Conservation (phyloP, 1,139 yeast species). For the Yamadazyma atlantica region DNA sequence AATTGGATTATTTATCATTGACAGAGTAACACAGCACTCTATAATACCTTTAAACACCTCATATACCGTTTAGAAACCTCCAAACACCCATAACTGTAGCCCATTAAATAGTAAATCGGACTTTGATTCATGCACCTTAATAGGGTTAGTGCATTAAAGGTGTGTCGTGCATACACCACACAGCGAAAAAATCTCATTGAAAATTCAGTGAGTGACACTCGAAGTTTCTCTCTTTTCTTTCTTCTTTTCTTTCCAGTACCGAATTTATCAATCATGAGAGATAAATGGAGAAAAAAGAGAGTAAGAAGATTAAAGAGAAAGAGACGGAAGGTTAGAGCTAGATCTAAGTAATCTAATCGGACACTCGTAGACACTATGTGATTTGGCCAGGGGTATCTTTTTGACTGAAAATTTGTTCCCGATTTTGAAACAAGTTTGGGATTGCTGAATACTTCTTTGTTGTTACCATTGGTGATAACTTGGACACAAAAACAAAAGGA, state of each 20-base stretch:
- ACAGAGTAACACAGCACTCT: no score
- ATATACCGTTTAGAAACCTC: not conserved
- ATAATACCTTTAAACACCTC: no score
- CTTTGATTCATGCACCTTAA: no score
- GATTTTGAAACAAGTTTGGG: not conserved
- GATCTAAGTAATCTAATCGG: constrained; percentile 85
- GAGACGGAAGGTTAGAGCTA: constrained; percentile 99
- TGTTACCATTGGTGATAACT: not conserved
- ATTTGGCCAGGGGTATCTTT: not conserved
- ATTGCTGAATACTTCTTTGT: not conserved
- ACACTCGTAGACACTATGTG: not conserved
- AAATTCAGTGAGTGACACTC: not conserved
- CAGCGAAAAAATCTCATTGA: constrained; percentile 4
- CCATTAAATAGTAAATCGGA: no score
- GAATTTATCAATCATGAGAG: constrained; percentile 59
- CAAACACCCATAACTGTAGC: no score
- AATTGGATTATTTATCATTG: no score
- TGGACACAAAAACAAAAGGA: not conserved
- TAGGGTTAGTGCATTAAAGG: not conserved
- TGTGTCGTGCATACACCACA: constrained; percentile 3
- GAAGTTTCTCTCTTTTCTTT: constrained; percentile 8
- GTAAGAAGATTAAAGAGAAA: constrained; percentile 99
- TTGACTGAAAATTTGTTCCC: not conserved
- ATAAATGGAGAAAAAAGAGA: constrained; percentile 99
- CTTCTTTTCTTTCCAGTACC: constrained; percentile 12